These are phyloP conservation scores for Chrysophaeum taylorii DNA, from an alignment of 352 stramenopile species.

Conservation along the genomic window DNA sequence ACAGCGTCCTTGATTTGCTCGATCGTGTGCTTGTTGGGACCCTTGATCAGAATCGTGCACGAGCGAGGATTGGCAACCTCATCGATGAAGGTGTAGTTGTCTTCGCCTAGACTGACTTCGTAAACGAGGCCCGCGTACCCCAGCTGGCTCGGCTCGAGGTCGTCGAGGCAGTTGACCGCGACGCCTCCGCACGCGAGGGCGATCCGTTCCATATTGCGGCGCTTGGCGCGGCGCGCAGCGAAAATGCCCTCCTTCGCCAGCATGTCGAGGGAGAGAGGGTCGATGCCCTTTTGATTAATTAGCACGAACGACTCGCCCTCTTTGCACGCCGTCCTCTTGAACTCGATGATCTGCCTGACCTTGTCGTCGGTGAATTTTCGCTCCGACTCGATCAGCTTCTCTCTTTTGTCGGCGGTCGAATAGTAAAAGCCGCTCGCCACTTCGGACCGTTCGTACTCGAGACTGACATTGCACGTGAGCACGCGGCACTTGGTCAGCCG, in stretches of 20 bases:
- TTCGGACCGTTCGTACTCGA: conserved; percentile 99
- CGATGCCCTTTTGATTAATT: conserved; percentile 99
- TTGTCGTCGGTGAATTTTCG: conserved; percentile 90
- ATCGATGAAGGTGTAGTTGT: conserved; percentile 99
- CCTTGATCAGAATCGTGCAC: conserved; percentile 96
- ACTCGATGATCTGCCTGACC: conserved; percentile 87
- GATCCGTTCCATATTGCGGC: conserved; percentile 98
- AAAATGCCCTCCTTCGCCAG: conserved; percentile 99
- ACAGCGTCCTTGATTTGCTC: conserved; percentile 98
- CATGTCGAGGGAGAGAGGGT: conserved; percentile 96
- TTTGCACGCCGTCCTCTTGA: conserved; percentile 94
- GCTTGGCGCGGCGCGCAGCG: conserved; percentile 90
- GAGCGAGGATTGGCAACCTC: conserved; percentile 89
- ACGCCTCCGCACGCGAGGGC: conserved; percentile 91
- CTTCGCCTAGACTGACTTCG: conserved; percentile 94
- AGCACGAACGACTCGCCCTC: conserved; percentile 95
- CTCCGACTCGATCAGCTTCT: conserved; percentile 91
- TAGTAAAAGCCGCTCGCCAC: conserved; percentile 97
- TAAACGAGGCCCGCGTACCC: conserved; percentile 92
- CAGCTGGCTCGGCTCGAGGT: conserved; percentile 88
- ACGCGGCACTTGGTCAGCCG: conserved; percentile 90
- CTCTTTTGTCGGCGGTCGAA: conserved; percentile 91
- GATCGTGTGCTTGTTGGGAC: conserved; percentile 94
- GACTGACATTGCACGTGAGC: conserved; percentile 98
- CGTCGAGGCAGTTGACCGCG: conserved; percentile 93